phyloP scores from a whole-genome alignment of 2,329 filamentous ascomycete species.

The Chalaropsis thielavioides region DNA sequence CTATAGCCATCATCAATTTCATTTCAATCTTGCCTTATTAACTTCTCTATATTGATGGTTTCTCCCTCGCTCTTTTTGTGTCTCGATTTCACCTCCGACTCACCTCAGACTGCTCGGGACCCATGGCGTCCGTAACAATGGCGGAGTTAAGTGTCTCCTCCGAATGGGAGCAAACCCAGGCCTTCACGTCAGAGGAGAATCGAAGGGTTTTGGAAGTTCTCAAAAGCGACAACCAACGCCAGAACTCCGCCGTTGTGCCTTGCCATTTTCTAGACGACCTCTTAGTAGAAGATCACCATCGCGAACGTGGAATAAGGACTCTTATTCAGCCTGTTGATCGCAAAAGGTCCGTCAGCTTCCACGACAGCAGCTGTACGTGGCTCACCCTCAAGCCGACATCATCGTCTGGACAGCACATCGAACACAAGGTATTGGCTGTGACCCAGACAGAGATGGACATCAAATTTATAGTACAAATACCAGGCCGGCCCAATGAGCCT shows the following conservation, averaged over 20 bases:
- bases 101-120: background rate
- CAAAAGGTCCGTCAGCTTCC: background rate
- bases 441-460: background rate
- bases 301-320: background rate
- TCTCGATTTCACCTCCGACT: background rate
- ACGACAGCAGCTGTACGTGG: background rate
- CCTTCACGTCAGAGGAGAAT: background rate
- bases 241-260: background rate
- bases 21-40: background rate
- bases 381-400: background rate
- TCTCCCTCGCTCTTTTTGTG: background rate
- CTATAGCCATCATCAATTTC: background rate
- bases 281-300: background rate
- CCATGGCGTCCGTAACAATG: background rate
- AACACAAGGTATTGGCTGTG: background rate
- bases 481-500: background rate
- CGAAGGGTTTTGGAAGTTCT: background rate
- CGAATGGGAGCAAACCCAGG: background rate
- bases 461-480: constrained; percentile 2
- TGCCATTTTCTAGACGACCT: background rate
- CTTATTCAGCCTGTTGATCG: background rate
- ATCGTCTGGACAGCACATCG: background rate
- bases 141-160: background rate
- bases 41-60: background rate
- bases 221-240: background rate